A percentile compares a stretch with the other conserved stretches of the same genome.
These are phyloP conservation scores for Stenocarpella maydis DNA, from an alignment of 2,329 filamentous ascomycete genomes.

Conservation along the genomic window DNA sequence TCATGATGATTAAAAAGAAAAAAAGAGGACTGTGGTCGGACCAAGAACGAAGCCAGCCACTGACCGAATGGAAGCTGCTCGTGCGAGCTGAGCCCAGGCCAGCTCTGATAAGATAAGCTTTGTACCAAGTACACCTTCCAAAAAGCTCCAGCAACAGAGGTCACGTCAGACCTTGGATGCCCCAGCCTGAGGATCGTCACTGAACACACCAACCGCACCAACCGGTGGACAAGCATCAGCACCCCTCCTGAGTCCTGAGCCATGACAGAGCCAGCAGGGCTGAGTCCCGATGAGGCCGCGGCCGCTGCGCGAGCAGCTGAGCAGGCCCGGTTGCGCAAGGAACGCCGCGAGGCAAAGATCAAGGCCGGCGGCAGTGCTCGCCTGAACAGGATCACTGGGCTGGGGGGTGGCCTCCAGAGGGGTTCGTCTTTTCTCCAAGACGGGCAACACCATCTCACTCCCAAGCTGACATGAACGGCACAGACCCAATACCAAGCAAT, in stretches of 20 bases:
- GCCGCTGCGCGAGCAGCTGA: conserved; percentile 63
- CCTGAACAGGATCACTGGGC: conserved; percentile 77
- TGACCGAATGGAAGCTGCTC: too few species aligned
- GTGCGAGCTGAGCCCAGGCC: too few species aligned
- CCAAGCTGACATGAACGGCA: neutral
- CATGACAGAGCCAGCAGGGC: conserved; percentile 53
- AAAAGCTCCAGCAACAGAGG: conserved; percentile 8
- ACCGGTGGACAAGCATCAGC: neutral
- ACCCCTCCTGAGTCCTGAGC: neutral
- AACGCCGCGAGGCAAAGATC: conserved; percentile 82
- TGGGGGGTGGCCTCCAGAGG: conserved; percentile 66
- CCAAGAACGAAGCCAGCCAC: too few species aligned
- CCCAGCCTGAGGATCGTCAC: neutral
- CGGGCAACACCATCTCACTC: conserved; percentile 15
- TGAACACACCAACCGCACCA: conserved; percentile 14
- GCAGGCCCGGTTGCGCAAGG: conserved; percentile 78
- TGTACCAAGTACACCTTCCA: neutral
- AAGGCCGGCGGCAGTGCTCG: conserved; percentile 73
- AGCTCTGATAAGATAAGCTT: conserved; percentile 27
- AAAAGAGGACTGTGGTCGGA: too few species aligned
- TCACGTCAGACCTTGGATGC: conserved; percentile 2
- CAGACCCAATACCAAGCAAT: conserved; percentile 30
- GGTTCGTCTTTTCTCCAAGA: conserved; percentile 44
- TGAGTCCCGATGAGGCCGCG: conserved; percentile 52
- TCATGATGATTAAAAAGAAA: too few species aligned